Evolutionary conservation across 352 stramenopile genomes (phyloP), one percentile per base, ranked within the genome.

Genomic region (Pythium monospermum): DNA sequence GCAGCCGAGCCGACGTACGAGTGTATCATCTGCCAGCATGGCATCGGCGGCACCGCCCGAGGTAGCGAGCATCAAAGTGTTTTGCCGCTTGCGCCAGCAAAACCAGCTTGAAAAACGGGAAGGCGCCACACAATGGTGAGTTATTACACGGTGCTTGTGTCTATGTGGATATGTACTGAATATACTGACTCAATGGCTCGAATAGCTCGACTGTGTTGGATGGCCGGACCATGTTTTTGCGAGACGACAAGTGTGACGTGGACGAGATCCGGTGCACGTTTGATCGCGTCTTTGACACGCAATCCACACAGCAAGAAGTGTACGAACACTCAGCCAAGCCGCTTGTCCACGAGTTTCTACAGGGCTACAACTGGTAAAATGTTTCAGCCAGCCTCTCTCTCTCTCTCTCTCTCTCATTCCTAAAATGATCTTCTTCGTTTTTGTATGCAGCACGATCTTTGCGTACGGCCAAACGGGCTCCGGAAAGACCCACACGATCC

Each of bases 401-500:
- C n/a, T n/a, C n/a, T n/a, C n/a, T n/a, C n/a, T n/a, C n/a, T n/a
- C n/a, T n/a, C n/a, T n/a, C n/a, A n/a, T n/a, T n/a, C n/a, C n/a
- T n/a, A n/a, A n/a, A n/a, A n/a, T n/a, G n/a, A n/a, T n/a, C n/a
- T n/a, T n/a, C n/a, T n/a, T n/a, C n/a, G n/a, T n/a, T n/a, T n/a
- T n/a, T n/a, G n/a, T n/a, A n/a, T n/a, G n/a, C n/a, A n/a, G n/a
- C 36, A 97, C 87, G 51, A 85, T 94, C 53, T 97, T 98, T 59
- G 89, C 88, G 45, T 97, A 98, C 52, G 91, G 91, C 2, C 84
- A 95, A 58, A 98, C 90, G 1, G 86, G 85, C 21, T 85, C 83
- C 16, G 91, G 91, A 39, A 97, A 97, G 67, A 97, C 91, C 10
- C 90, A 96, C 67, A 96, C 88, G n/a, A 96, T 97, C 73, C n/a